Conservation (phyloP, 176 grass and related monocot species). For the Eragrostis curvula region DNA sequence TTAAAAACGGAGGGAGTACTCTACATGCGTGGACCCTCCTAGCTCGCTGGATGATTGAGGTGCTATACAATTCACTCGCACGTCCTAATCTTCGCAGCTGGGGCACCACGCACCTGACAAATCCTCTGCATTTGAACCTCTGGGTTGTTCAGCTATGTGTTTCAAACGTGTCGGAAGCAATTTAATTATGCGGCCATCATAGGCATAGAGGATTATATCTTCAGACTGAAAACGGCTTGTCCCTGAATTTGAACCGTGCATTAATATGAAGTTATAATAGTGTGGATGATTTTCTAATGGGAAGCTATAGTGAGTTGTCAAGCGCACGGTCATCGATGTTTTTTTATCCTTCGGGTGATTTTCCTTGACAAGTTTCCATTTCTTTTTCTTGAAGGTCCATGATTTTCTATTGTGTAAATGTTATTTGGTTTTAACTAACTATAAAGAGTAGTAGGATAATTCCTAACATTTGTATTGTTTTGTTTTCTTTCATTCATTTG, state of each 20-base stretch:
- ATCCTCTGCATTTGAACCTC: constrained; percentile 7
- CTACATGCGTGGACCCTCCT: constrained; percentile 24
- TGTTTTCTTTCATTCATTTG: too few species aligned
- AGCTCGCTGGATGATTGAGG: constrained; percentile 22
- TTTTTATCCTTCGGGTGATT: not conserved
- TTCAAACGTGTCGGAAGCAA: constrained; percentile 10
- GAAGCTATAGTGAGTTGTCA: not conserved
- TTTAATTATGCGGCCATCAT: not conserved
- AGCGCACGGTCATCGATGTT: not conserved
- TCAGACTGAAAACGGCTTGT: not conserved
- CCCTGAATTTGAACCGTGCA: not conserved
- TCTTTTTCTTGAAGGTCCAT: not conserved
- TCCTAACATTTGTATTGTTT: too few species aligned
- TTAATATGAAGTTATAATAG: not conserved
- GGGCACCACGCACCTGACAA: constrained; percentile 1
- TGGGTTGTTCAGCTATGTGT: constrained; percentile 27
- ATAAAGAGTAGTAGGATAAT: too few species aligned
- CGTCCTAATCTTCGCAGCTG: constrained; percentile 12
- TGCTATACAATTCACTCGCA: constrained; percentile 24
- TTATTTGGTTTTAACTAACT: too few species aligned
- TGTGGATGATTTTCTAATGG: not conserved
- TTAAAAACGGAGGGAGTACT: too few species aligned
- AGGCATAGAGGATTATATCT: not conserved
- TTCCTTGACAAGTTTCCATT: not conserved
- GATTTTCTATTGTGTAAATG: too few species aligned